phyloP scores from a whole-genome alignment of 345 rosid genomes.

The Dimocarpus longan region DNA sequence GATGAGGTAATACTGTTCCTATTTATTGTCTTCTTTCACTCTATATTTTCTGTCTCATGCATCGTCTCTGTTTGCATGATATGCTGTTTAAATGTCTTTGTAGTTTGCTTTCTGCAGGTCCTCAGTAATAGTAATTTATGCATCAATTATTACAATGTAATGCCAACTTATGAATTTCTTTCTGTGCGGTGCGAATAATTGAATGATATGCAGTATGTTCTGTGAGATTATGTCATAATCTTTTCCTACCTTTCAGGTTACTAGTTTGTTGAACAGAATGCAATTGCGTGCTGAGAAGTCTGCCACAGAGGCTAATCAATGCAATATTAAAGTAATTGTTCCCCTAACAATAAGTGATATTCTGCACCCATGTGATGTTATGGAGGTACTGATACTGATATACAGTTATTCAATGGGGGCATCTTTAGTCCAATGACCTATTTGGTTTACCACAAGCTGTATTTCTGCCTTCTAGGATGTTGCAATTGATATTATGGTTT shows the following conservation, averaged over 20 bases:
- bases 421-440: neutral
- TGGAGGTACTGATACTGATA: constrained; percentile 64
- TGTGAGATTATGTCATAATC: constrained; percentile 8
- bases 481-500: constrained; percentile 50
- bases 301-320: constrained; percentile 35
- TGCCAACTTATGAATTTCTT: neutral
- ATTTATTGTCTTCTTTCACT: neutral
- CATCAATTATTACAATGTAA: neutral
- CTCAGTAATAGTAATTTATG: neutral
- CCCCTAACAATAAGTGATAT: constrained; percentile 92
- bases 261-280: constrained; percentile 71
- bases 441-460: constrained; percentile 11
- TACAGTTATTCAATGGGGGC: neutral
- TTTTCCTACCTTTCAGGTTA: constrained; percentile 50
- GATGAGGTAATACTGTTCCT: constrained; percentile 60
- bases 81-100: neutral
- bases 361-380: constrained; percentile 91
- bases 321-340: constrained; percentile 57
- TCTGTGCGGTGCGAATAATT: neutral
- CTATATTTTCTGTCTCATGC: neutral
- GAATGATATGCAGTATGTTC: neutral
- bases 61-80: neutral
- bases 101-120: neutral
- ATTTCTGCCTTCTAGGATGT: constrained; percentile 62
- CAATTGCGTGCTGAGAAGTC: constrained; percentile 62